Conservation (phyloP, 371 early-diverging fungal species). For the Actinomortierella ambigua region DNA sequence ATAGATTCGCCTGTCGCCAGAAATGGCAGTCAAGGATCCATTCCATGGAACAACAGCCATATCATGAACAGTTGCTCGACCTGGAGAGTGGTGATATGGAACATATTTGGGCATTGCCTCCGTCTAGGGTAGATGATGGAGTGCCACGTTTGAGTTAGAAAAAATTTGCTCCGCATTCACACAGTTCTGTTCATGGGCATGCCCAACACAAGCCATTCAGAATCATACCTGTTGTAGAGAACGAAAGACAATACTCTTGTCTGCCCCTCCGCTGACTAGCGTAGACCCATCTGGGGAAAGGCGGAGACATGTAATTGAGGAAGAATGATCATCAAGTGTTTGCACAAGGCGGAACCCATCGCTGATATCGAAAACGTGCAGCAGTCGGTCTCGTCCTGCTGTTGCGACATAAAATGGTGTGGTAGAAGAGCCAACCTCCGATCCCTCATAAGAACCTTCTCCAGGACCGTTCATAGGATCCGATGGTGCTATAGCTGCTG, state of each 20-base stretch:
- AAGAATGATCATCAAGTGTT: slow-evolving; percentile 87
- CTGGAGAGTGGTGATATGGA: slow-evolving; percentile 73
- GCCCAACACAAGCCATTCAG: neutral
- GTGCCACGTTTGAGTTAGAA: no score
- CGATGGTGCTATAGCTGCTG: no score
- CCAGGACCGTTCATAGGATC: neutral
- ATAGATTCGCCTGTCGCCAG: slow-evolving; percentile 73
- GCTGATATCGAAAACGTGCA: slow-evolving; percentile 79
- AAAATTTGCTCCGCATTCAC: no score
- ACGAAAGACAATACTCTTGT: slow-evolving; percentile 85
- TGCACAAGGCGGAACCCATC: slow-evolving; percentile 68
- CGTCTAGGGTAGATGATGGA: no score
- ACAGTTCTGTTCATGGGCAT: neutral
- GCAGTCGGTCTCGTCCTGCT: slow-evolving; percentile 79
- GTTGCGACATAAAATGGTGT: slow-evolving; percentile 69
- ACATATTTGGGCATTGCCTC: neutral
- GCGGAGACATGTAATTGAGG: slow-evolving; percentile 78
- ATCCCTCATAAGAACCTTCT: neutral
- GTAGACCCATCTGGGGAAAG: slow-evolving; percentile 68
- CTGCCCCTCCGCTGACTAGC: slow-evolving; percentile 84
- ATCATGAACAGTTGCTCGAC: slow-evolving; percentile 77
- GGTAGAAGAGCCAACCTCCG: neutral
- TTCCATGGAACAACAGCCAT: slow-evolving; percentile 67
- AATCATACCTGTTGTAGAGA: slow-evolving; percentile 48
- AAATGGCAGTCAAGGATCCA: slow-evolving; percentile 65